Evolutionary conservation across 371 early-diverging fungal genomes (phyloP).

Genomic region (Capniomyces stellatus): DNA sequence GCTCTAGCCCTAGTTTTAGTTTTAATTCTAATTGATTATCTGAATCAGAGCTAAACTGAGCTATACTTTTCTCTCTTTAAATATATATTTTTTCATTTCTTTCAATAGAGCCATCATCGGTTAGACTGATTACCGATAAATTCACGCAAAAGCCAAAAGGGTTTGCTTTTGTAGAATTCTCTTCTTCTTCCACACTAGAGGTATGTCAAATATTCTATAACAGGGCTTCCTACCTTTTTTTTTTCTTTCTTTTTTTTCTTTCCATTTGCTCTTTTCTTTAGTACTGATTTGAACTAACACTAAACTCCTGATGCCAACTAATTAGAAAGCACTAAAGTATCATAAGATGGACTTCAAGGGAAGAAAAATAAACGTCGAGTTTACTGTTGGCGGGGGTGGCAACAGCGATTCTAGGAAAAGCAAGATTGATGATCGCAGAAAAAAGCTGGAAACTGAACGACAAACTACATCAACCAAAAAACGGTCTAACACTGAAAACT

Average conservation of each 20-base stretch:
- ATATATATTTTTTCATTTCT: too few relatives aligned
- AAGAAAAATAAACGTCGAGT: conserved; percentile 54
- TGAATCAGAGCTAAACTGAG: too few relatives aligned
- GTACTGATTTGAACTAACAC: conserved; percentile 2
- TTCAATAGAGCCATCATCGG: conserved; percentile 30
- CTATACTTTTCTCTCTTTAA: too few relatives aligned
- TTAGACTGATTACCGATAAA: conserved; percentile 54
- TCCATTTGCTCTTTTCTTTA: too few relatives aligned
- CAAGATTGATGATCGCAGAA: conserved; percentile 43
- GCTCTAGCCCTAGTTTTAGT: too few relatives aligned
- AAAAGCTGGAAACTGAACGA: conserved; percentile 43
- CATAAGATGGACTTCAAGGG: conserved; percentile 45
- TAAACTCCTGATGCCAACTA: neutral
- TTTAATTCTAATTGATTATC: too few relatives aligned
- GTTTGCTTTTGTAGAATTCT: conserved; percentile 59
- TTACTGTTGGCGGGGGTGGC: conserved; percentile 70
- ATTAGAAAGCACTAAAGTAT: conserved; percentile 42
- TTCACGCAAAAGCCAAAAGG: conserved; percentile 54
- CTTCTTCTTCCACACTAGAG: conserved; percentile 30
- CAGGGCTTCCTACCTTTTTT: too few relatives aligned
- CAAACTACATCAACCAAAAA: too few relatives aligned
- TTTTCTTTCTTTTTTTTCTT: too few relatives aligned
- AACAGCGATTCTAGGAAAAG: conserved; percentile 39
- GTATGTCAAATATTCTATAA: too few relatives aligned
- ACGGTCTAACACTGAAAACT: too few relatives aligned